Base-by-base conservation (phyloP, 352 stramenopile genomes). In the Aphanomyces invadans region DNA sequence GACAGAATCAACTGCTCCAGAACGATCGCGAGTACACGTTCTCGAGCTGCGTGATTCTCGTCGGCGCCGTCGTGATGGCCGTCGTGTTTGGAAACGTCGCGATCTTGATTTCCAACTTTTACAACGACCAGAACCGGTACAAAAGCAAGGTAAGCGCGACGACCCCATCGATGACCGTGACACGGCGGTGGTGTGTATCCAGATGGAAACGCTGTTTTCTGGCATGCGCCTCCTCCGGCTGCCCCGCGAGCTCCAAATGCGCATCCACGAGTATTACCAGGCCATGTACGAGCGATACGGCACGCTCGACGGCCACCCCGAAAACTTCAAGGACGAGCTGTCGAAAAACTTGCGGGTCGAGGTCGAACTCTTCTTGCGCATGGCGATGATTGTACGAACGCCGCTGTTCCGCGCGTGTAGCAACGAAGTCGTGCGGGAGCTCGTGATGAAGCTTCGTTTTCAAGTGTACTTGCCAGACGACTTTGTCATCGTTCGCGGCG, bases 381-480 rank as follows among this genome's bases (percentile, higher is more conserved):
- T 90, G 77, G 83, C 89, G 44, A 95, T 95, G 86, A 92, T 95
- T 78, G 90, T 88, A 44, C 82, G 80, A 17, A 83, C 80, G 1
- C 86, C 86, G 0, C 91, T 95, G 57, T 92, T 92, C 63, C 80
- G 90, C 52, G 87, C 72, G 57, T 92, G 82, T 57, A 89, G 80
- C 33, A 75, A 81, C 17, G 89, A 95, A 70, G 82, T 95, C 10
- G 82, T 95, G 0, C 82, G 91, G 36, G 83, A 92, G 53, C 72
- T 92, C 2, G 83, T 95, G 5, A 87, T 91, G 81, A 78, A 89
- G 51, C 74, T 95, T 0, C 80, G 88, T 46, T 64, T 92, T 11
- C 80, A 92, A 48, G 80, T 95, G 4, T 92, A 90, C 59, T 90
- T 95, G 81, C 82, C 86, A 0, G 81, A 84, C 15, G 86, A 95